phyloP scores from a whole-genome alignment of 1,139 yeast genomes.

The Lodderomyces parapsilosis region DNA sequence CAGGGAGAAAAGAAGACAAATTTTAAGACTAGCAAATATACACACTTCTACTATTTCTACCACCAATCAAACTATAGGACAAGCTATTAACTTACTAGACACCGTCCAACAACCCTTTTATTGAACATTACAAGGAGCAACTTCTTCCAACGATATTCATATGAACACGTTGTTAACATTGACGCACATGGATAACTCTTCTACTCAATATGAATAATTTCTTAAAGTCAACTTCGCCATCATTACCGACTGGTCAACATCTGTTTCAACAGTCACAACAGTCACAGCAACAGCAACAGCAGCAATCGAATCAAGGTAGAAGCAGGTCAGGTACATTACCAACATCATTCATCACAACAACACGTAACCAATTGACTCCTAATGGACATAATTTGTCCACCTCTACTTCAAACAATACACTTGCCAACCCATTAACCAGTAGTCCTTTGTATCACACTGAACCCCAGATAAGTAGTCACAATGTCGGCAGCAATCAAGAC shows the following conservation, averaged over 20 bases:
- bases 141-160: no score
- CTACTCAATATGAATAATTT: conserved; percentile 2
- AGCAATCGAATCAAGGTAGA: conserved; percentile 25
- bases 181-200: background rate
- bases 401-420: background rate
- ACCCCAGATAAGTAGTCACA: background rate
- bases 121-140: no score
- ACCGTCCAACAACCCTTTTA: no score
- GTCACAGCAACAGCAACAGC: conserved; percentile 7
- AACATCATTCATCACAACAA: conserved; percentile 38
- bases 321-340: conserved; percentile 60
- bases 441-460: conserved; percentile 4
- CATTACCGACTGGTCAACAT: conserved; percentile 3
- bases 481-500: conserved; percentile 1
- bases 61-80: no score
- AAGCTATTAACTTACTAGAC: no score
- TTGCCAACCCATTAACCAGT: background rate
- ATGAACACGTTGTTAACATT: no score
- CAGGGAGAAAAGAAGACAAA: no score
- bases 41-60: no score
- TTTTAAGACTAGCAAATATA: no score
- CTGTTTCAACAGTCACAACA: background rate
- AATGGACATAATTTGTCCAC: background rate
- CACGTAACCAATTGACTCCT: conserved; percentile 13
- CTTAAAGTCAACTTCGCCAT: conserved; percentile 4